phyloP scores from a whole-genome alignment of 1,284 basidiomycete genomes.

The Cutaneotrichosporon sp. region DNA sequence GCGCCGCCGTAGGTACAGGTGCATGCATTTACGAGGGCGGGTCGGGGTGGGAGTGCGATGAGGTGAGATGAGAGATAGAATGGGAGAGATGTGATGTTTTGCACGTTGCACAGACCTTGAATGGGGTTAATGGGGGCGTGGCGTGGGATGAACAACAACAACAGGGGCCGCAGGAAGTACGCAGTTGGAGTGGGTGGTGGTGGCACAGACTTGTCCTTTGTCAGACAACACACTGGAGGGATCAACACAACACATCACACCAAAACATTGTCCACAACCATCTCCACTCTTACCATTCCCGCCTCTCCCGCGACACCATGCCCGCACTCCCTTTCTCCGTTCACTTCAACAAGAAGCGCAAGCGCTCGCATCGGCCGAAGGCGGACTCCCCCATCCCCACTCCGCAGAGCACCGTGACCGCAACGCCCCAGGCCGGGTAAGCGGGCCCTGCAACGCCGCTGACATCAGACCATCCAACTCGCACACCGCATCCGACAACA shows the following conservation, averaged over 20 bases:
- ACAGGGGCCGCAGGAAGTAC: too few relatives aligned
- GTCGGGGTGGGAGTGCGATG: too few relatives aligned
- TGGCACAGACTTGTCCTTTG: too few relatives aligned
- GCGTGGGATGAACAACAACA: too few relatives aligned
- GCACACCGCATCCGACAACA: not conserved
- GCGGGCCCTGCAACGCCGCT: not conserved
- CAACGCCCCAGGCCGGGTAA: conserved; percentile 1
- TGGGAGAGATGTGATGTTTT: too few relatives aligned
- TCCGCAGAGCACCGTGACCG: not conserved
- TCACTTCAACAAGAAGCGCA: not conserved
- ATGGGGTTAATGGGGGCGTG: too few relatives aligned
- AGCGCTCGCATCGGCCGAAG: not conserved
- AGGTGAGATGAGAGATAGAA: too few relatives aligned
- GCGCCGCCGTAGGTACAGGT: not conserved
- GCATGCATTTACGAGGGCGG: too few relatives aligned
- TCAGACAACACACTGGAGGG: too few relatives aligned
- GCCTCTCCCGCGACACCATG: not conserved
- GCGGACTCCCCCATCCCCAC: not conserved
- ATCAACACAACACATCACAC: not conserved
- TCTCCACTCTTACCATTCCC: not conserved
- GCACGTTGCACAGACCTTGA: not conserved
- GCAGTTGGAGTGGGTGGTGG: not conserved
- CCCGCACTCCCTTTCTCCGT: not conserved
- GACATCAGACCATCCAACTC: not conserved
- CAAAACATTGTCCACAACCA: too few relatives aligned